A percentile compares a stretch with the other conserved stretches of the same genome.
Conservation (phyloP, 2,329 filamentous ascomycete species). For the Monilinia polystroma region DNA sequence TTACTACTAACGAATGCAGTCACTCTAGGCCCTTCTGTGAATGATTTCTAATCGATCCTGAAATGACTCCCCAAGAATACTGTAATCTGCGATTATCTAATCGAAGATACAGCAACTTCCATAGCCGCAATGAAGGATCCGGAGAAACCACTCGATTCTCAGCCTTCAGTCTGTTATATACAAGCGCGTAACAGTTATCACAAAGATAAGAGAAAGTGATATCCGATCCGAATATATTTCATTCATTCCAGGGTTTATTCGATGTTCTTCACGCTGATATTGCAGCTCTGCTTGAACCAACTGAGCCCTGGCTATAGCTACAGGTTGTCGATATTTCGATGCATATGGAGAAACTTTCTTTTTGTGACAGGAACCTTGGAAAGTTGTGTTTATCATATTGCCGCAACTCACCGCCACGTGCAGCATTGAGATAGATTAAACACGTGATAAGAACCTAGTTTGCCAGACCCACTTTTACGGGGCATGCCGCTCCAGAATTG, state of each 20-base stretch:
- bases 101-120: neutral
- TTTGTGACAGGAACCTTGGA: neutral
- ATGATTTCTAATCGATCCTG: neutral
- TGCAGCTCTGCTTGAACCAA: neutral
- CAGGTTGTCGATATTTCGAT: neutral
- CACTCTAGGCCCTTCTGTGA: neutral
- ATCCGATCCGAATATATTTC: neutral
- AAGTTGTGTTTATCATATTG: neutral
- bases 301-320: no score
- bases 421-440: neutral
- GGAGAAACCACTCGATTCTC: neutral
- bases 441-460: neutral
- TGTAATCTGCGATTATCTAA: neutral
- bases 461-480: neutral
- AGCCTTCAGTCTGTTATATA: neutral
- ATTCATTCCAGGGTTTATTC: neutral
- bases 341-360: neutral
- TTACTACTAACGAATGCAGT: neutral
- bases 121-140: neutral
- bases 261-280: neutral
- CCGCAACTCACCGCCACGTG: neutral
- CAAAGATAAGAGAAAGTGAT: neutral
- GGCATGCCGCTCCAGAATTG: constrained; percentile 2
- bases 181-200: neutral
- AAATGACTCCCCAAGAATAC: neutral